phyloP scores from a whole-genome alignment of 2,329 filamentous ascomycete genomes.

The Neonectria neomacrospora region DNA sequence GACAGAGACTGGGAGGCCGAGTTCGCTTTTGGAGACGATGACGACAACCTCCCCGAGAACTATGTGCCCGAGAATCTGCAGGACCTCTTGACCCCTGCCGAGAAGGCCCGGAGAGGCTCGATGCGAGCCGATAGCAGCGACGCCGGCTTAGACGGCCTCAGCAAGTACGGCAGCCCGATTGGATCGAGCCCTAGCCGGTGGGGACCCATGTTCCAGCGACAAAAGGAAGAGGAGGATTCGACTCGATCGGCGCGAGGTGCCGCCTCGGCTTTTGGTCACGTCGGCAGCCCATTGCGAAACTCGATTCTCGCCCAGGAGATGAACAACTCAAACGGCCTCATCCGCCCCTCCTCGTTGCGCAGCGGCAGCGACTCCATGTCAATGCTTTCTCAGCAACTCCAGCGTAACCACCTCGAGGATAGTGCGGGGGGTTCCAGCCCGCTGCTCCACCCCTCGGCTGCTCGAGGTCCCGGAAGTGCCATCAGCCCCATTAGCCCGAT shows the following conservation, averaged over 20 bases:
- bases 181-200: slow-evolving; percentile 70
- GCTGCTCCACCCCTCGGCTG: slow-evolving; percentile 61
- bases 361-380: slow-evolving; percentile 65
- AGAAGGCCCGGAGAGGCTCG: slow-evolving; percentile 73
- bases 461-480: slow-evolving; percentile 52
- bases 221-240: slow-evolving; percentile 67
- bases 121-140: slow-evolving; percentile 67
- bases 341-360: slow-evolving; percentile 53
- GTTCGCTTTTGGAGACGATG: slow-evolving; percentile 85
- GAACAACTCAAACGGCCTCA: slow-evolving; percentile 53
- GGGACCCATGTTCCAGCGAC: slow-evolving; percentile 69
- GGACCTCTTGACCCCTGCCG: slow-evolving; percentile 73
- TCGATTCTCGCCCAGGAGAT: slow-evolving; percentile 69
- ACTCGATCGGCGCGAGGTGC: slow-evolving; percentile 51
- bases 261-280: slow-evolving; percentile 71
- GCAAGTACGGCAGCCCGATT: slow-evolving; percentile 71
- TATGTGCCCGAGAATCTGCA: slow-evolving; percentile 80
- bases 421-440: slow-evolving; percentile 57
- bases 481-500: slow-evolving; percentile 54
- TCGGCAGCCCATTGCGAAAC: slow-evolving; percentile 73
- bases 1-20: slow-evolving; percentile 73
- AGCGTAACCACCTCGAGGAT: slow-evolving; percentile 66
- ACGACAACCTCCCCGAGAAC: slow-evolving; percentile 59
- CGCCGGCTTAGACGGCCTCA: slow-evolving; percentile 56
- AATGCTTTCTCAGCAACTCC: slow-evolving; percentile 70